Percentiles rank a stretch among this genome's conserved stretches.
phyloP scores from a whole-genome alignment of 371 early-diverging fungal genomes.

The Circinella minor region DNA sequence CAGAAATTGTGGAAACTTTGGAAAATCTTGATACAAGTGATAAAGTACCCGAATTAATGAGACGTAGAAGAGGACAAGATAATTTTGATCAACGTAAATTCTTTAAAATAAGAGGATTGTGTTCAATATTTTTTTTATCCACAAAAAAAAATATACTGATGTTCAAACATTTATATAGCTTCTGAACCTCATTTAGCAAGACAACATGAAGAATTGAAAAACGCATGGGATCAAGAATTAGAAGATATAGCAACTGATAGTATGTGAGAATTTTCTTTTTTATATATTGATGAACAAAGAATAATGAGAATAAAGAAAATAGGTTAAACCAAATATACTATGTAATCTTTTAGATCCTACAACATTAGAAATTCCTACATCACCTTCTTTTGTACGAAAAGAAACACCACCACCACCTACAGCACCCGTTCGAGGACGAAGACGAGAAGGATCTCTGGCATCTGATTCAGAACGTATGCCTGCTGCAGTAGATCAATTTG shows the following conservation, averaged over 20 bases:
- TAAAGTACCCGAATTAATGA: slow-evolving; percentile 44
- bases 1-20: slow-evolving; percentile 51
- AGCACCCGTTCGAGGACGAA: slow-evolving; percentile 41
- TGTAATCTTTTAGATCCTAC: neutral
- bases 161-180: slow-evolving; percentile 18
- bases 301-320: neutral
- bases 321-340: neutral
- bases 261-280: slow-evolving; percentile 19
- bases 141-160: neutral
- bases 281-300: neutral
- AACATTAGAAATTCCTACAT: slow-evolving; percentile 16
- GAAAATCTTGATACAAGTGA: slow-evolving; percentile 33
- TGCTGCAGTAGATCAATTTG: slow-evolving; percentile 51
- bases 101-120: too few species aligned
- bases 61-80: slow-evolving; percentile 45
- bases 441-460: slow-evolving; percentile 30
- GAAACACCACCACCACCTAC: slow-evolving; percentile 51
- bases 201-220: slow-evolving; percentile 42
- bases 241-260: slow-evolving; percentile 42
- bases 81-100: slow-evolving; percentile 50
- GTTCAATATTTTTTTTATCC: too few species aligned
- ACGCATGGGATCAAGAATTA: slow-evolving; percentile 48
- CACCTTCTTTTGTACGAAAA: slow-evolving; percentile 17
- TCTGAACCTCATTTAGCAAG: slow-evolving; percentile 37
- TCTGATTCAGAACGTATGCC: slow-evolving; percentile 33